These are phyloP conservation scores for Trichoderma orchidacearum DNA, from an alignment of 495 filamentous ascomycete genomes.

Conservation along the genomic window DNA sequence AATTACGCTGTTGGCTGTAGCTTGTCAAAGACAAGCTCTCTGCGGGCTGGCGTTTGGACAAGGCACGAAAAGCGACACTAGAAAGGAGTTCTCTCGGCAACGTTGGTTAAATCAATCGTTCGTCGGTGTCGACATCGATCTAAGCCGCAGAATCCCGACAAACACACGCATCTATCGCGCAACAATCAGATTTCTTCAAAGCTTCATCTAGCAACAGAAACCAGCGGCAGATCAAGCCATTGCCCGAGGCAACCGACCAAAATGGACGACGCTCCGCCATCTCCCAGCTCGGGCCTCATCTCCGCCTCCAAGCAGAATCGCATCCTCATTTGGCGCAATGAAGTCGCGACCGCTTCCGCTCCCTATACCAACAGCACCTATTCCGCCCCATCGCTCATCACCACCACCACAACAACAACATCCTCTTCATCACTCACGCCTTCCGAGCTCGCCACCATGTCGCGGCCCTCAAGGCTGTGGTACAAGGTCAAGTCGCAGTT, in stretches of 20 bases:
- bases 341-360: conserved; percentile 6
- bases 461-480: background rate
- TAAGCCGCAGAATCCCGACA: too few relatives aligned
- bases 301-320: background rate
- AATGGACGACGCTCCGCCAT: background rate
- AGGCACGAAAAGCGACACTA: too few relatives aligned
- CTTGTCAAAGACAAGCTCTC: too few relatives aligned
- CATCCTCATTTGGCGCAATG: conserved; percentile 14
- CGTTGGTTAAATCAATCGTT: too few relatives aligned
- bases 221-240: background rate
- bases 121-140: too few relatives aligned
- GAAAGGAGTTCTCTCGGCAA: too few relatives aligned
- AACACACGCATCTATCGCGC: too few relatives aligned
- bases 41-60: too few relatives aligned
- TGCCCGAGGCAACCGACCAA: background rate
- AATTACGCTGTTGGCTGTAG: background rate
- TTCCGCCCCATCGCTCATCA: conserved; percentile 4
- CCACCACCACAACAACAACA: background rate
- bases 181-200: too few relatives aligned
- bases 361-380: conserved; percentile 8
- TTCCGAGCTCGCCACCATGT: background rate
- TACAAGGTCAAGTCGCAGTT: background rate
- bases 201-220: background rate
- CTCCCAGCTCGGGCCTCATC: background rate
- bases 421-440: background rate